These are phyloP conservation scores for Populus hybrid DNA, from an alignment of 441 rosid species.

Conservation along the genomic window DNA sequence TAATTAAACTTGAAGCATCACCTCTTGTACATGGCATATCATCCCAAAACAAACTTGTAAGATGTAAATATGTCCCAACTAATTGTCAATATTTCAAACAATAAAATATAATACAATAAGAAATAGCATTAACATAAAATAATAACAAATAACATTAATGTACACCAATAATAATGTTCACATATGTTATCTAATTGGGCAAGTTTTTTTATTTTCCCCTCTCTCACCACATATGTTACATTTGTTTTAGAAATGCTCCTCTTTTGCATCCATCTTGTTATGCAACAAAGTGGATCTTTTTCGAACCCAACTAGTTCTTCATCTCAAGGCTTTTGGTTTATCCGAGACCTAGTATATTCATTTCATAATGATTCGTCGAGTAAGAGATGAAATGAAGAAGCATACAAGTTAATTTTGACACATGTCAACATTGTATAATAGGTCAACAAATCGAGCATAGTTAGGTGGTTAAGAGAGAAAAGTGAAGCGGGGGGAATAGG, in stretches of 20 bases:
- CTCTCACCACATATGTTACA: background rate
- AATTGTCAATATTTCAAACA: no score
- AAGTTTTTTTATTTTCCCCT: background rate
- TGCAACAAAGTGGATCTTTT: background rate
- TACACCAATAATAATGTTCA: background rate
- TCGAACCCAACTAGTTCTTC: background rate
- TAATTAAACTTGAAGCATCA: no score
- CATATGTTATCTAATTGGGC: no score
- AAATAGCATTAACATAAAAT: no score
- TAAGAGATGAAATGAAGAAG: background rate
- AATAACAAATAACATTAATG: no score
- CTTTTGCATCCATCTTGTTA: no score
- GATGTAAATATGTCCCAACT: no score
- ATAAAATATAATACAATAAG: no score
- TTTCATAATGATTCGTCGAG: background rate
- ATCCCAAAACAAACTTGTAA: no score
- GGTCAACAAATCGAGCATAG: background rate
- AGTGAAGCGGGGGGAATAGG: no score
- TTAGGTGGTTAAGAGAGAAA: background rate
- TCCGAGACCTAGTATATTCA: background rate
- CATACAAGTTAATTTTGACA: background rate
- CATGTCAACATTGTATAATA: background rate
- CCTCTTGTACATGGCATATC: no score
- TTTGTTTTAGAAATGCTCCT: background rate
- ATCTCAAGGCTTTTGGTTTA: background rate